Evolutionary conservation across 2,329 filamentous ascomycete genomes (phyloP), one percentile per base, ranked within the genome.

Genomic region (Aspergillus novofumigatus): DNA sequence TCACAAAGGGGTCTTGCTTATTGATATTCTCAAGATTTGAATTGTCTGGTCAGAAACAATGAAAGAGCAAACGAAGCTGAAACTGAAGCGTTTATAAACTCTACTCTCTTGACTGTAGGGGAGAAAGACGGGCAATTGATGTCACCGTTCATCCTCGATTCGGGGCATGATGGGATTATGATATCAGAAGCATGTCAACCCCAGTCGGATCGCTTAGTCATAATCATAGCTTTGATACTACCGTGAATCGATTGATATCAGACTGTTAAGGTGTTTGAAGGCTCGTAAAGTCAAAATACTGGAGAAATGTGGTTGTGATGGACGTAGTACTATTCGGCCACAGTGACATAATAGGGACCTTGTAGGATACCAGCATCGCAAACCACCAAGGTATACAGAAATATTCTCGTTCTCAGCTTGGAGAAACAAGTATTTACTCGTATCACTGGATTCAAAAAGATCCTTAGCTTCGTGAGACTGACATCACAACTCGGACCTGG

Each of bases 81-180:
- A 26, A 6, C 2, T 32, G 9, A 25, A 8, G 23, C 17, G 5
- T 41, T 57, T 58, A 55, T 55, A 52, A 55, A 44, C 3, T 28
- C 29, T 32, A 5, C 29, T 29, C 8, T 1, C 28, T 28, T 9
- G 26, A 28, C 26, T 28, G 26, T 28, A 7, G 25, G 25, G 25
- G 25, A 25, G 26, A 28, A 5, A 32, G 29, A 32, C 11, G 29
- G 29, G n/a, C 29, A 51, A 25, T 38, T 59, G 58, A 59, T 59
- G 58, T 58, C 58, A 57, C 58, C 41, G 28, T 21, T 44, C 26
- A 32, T 17, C 32, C 32, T 38, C 2, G 32, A 10, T 47, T 23
- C 10, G 55, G 23, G 14, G 29, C n/a, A 54, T 59, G 58, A 59
- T 55, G 55, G 52, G 49, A 26, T 4, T 58, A 59, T 59, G 58